These are phyloP conservation scores for Rhizophagus clarus DNA, from an alignment of 192 early-diverging fungal species.

Conservation along the genomic window DNA sequence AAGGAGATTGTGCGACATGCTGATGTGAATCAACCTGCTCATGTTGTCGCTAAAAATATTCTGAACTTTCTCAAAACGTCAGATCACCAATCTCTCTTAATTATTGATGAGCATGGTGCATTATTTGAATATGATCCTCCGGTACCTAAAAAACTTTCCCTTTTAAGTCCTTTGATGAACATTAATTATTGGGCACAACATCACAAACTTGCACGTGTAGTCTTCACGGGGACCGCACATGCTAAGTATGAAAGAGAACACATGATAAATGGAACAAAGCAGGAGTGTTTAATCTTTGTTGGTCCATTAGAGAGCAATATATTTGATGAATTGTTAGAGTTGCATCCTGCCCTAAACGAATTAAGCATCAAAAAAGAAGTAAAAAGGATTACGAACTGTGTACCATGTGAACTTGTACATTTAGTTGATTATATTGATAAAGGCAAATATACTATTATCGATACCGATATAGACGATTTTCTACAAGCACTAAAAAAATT, in stretches of 20 bases:
- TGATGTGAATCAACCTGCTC: not conserved
- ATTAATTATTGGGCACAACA: conserved; percentile 35
- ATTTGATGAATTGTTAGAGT: conserved; percentile 25
- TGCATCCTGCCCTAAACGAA: conserved; percentile 19
- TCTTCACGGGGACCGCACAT: conserved; percentile 37
- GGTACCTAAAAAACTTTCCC: conserved; percentile 14
- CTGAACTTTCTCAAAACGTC: not conserved
- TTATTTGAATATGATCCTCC: conserved; percentile 30
- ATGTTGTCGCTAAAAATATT: not conserved
- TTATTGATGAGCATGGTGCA: conserved; percentile 40
- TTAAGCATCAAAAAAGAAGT: conserved; percentile 26
- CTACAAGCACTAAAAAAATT: conserved; percentile 16
- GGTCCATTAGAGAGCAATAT: conserved; percentile 30
- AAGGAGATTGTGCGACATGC: conserved; percentile 22
- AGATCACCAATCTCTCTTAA: conserved; percentile 28
- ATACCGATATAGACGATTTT: conserved; percentile 16
- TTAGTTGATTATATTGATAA: conserved; percentile 17
- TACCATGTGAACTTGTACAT: conserved; percentile 36
- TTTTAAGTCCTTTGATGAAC: conserved; percentile 29
- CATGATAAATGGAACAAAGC: conserved; percentile 28
- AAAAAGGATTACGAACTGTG: conserved; percentile 34
- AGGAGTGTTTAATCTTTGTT: conserved; percentile 31
- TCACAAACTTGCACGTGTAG: conserved; percentile 33
- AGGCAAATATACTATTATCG: conserved; percentile 15
- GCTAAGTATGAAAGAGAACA: conserved; percentile 35